Base-by-base conservation (phyloP, 2,329 filamentous ascomycete species). In the Dactylonectria estremocensis region DNA sequence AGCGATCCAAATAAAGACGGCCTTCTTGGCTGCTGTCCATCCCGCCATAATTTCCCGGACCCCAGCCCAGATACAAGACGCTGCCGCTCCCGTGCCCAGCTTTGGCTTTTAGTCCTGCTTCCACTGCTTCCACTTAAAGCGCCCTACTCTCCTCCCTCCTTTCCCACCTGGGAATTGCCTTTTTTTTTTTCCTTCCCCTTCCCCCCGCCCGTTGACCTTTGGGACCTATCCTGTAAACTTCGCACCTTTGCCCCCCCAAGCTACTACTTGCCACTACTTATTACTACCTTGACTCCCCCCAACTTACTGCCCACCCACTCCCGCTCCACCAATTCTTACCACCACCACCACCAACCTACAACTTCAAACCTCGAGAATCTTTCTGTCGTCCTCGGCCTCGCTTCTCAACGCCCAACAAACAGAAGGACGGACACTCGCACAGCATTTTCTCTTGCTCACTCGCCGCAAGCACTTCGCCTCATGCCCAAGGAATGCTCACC, bases 201-300 rank as follows among this genome's bases (percentile, higher is more conserved):
- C 24, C 24, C 24, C 24, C 60, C 64, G 20, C 66, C 64, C 48
- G 50, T 66, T 64, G 24, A 48, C 66, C 55, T 40, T 46, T 64
- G 55, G 20, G 60, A 52, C 28, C 61, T 58, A 62, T 65, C 54
- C 55, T 52, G 28, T 24, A 63, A 59, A 61, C 66, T 70, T 73
- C 65, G 54, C 66, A 68, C 69, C 66, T 61, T 66, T 61, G 56
- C 52, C 53, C 68, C 68, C 65, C 61, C 59, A 52, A 61, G 66
- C 61, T 68, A 74, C 72, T 64, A 43, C 40, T 43, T 43, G 55
- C 59, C 55, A 63, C 66, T 61, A 60, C 61, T 69, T 72, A 74
- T 75, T 74, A 75, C 73, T 75, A 75, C 70, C 45, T 61, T 61
- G 72, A 75, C 73, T 74, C 72, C 73, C 73, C 72, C 73, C 69